A percentile compares a stretch with the other conserved stretches of the same genome.
phyloP scores from a whole-genome alignment of 257 asterid genomes.

The Solanum chmielewskii region DNA sequence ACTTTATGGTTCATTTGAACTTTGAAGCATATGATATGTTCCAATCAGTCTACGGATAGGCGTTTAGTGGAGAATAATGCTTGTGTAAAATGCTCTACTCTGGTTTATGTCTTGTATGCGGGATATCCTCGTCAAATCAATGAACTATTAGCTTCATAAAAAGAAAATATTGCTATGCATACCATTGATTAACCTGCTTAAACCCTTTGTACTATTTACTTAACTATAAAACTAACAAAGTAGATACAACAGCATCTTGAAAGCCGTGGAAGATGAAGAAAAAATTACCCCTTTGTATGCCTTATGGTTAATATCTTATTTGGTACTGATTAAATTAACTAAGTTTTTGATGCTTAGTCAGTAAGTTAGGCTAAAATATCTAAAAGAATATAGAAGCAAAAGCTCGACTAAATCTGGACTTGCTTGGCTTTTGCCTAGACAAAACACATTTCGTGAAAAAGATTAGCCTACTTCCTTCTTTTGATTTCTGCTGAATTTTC shows the following conservation, averaged over 20 bases:
- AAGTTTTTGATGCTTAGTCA: neutral
- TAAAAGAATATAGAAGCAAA: neutral
- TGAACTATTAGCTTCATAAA: neutral
- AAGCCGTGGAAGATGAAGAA: neutral
- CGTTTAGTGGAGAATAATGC: neutral
- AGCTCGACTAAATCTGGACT: neutral
- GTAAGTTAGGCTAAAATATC: neutral
- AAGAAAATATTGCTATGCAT: neutral
- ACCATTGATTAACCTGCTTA: neutral
- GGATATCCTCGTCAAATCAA: neutral
- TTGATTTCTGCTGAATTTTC: neutral
- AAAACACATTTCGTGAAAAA: neutral
- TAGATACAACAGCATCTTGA: neutral
- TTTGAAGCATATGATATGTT: neutral
- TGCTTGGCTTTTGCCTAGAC: neutral
- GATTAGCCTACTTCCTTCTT: neutral
- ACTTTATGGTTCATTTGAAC: neutral
- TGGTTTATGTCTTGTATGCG: neutral
- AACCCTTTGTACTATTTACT: neutral
- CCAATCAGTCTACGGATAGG: neutral
- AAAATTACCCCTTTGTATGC: neutral
- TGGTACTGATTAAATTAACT: neutral
- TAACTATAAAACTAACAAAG: neutral
- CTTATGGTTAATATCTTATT: neutral
- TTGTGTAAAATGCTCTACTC: neutral